These are phyloP conservation scores for Naganishia sp. DNA, from an alignment of 1,284 basidiomycete genomes.

Conservation along the genomic window DNA sequence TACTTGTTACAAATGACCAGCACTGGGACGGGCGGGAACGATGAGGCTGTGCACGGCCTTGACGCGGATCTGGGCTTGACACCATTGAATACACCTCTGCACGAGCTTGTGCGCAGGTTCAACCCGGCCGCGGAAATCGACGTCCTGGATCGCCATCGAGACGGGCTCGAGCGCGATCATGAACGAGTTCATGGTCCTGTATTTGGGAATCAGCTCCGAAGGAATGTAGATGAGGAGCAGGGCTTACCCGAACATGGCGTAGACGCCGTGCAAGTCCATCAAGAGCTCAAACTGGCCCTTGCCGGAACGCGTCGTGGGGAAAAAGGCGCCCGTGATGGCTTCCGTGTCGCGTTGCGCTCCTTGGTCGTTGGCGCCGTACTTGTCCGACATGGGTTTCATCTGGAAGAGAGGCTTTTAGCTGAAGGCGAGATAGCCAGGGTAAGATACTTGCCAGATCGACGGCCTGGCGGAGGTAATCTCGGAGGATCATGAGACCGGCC, in stretches of 20 bases:
- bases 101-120: slow-evolving; percentile 28
- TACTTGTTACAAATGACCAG: slow-evolving; percentile 21
- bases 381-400: slow-evolving; percentile 27
- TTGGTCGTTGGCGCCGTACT: slow-evolving; percentile 23
- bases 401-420: neutral
- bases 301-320: slow-evolving; percentile 25
- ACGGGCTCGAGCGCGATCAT: slow-evolving; percentile 30
- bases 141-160: slow-evolving; percentile 26
- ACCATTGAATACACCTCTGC: slow-evolving; percentile 28
- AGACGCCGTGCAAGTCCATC: slow-evolving; percentile 29
- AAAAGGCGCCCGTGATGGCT: slow-evolving; percentile 26
- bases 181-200: slow-evolving; percentile 25
- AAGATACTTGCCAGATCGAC: slow-evolving; percentile 16
- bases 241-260: slow-evolving; percentile 27
- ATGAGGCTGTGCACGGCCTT: slow-evolving; percentile 31
- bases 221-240: neutral
- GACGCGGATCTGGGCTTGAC: slow-evolving; percentile 29
- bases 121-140: slow-evolving; percentile 20
- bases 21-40: slow-evolving; percentile 16
- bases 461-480: slow-evolving; percentile 25
- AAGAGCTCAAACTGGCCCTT: slow-evolving; percentile 29
- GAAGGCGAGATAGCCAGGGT: neutral
- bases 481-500: slow-evolving; percentile 28
- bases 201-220: neutral
- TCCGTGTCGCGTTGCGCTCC: slow-evolving; percentile 27